Base-by-base conservation (phyloP, 2,329 filamentous ascomycete species). In the Ambrosiella cleistominuta region DNA sequence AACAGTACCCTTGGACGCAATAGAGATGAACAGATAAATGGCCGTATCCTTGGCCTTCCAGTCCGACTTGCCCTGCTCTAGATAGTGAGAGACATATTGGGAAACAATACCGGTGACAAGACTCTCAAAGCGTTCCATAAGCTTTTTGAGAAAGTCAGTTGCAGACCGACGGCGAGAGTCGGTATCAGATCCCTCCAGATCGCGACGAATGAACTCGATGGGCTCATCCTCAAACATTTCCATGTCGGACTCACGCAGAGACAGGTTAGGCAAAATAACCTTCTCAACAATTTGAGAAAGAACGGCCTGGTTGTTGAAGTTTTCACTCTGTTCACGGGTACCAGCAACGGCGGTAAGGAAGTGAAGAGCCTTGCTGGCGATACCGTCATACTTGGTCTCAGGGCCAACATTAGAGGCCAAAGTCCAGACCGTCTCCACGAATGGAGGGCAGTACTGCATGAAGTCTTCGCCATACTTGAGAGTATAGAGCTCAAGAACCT, bases 1-100 rank as follows among this genome's bases (percentile, higher is more conserved):
- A 38, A 91, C 83, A 38, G 82, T 80, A 57, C 93, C 93, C 73
- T 95, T 95, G 45, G 90, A 88, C 13, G 93, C 93, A 64, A 97
- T 88, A 3, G 93, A 88, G 42, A 93, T 82, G 75, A 94, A 98
- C 13, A 98, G 80, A 66, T 97, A 97, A 60, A 96, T 85, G n/a
- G 93, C 93, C 0, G 91, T 97, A 67, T 98, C 93, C 73, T 98
- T 98, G 54, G 89, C 83, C 70, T 94, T 95, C 93, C 93, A 98
- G 68, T 95, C 89, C 15, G 77, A 75, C 69, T 86, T 86, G 58
- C 82, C 78, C 66, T 89, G 89, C 57, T 85, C 77, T 36, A 98
- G 77, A 68, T 94, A 95, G 69, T 90, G 86, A 62, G 85, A 80
- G 65, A 94, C 87, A 72, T 97, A 96, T 64, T 80, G 83, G 62